Base-by-base conservation (phyloP, 495 filamentous ascomycete species). In the Penicillium turbatum region DNA sequence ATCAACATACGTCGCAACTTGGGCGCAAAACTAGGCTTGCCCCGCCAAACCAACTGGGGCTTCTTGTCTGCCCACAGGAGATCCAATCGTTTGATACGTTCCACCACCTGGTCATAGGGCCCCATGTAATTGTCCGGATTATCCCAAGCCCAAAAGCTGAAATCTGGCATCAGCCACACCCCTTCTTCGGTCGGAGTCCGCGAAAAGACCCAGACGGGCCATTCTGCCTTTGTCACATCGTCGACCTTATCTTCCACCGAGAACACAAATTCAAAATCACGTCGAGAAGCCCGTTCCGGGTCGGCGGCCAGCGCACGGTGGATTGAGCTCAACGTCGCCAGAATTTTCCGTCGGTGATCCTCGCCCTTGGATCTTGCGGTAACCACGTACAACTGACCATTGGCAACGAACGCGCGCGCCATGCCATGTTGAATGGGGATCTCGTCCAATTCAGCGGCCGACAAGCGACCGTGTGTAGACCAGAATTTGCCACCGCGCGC, bases 121-220 rank as follows among this genome's bases (percentile, higher is more conserved):
- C 80, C 80, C 35, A 88, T 75, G 49, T 79, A 74, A 41, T 81
- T 75, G 4, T 83, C 70, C 0, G 77, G 68, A n/a, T 84, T 75
- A 2, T 82, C 74, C 84, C 85, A 89, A 0, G 82, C 74, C 85
- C 85, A 92, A 71, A 83, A 88, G 57, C 83, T 80, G 65, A 90
- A 91, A 67, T 92, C 87, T 1, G 88, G 88, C 69, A 91, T 86
- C 0, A 88, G 61, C 82, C 88, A 91, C 42, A 71, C 68, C 1
- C 51, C 80, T 69, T 55, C 67, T 32, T 77, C 72, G 10, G 51
- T 59, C 1, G 65, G 64, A 4, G 67, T 67, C 9, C 68, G 69
- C 3, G 82, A 68, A 57, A 78, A 77, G 7, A 72, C 70, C 81
- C 82, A 86, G 11, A 79, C 70, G 4, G 72, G 64, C 48, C 83